These are phyloP conservation scores for Pleurotus platypus DNA, from an alignment of 768 basidiomycete species.

Conservation along the genomic window DNA sequence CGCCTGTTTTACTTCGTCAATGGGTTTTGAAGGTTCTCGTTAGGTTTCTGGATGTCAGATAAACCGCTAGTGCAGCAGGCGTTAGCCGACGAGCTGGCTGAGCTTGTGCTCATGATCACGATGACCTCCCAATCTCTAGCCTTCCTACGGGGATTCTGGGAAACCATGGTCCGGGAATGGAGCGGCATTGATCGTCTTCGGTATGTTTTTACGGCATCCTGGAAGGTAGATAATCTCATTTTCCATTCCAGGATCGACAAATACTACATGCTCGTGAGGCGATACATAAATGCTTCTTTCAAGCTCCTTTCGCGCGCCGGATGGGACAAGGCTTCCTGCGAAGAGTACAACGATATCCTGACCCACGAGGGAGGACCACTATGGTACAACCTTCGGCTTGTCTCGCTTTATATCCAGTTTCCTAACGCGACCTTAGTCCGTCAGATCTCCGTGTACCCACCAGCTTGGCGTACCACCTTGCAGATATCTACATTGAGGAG, in stretches of 20 bases:
- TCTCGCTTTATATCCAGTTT: not conserved
- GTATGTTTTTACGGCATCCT: conserved; percentile 36
- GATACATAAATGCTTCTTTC: conserved; percentile 85
- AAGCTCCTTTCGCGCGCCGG: conserved; percentile 64
- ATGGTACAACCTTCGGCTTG: conserved; percentile 46
- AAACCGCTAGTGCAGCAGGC: conserved; percentile 95
- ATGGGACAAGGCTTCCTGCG: conserved; percentile 59
- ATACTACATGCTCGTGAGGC: conserved; percentile 91
- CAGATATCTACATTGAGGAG: conserved; percentile 89
- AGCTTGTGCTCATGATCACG: conserved; percentile 70
- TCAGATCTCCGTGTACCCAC: conserved; percentile 70
- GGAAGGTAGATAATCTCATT: not conserved
- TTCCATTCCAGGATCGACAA: conserved; percentile 77
- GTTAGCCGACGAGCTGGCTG: conserved; percentile 81
- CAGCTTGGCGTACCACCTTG: conserved; percentile 80
- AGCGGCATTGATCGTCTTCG: conserved; percentile 85
- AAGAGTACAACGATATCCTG: conserved; percentile 70
- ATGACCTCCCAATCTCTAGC: conserved; percentile 54
- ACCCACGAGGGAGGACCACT: conserved; percentile 71
- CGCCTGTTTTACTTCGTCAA: conserved; percentile 1
- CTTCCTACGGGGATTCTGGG: conserved; percentile 91
- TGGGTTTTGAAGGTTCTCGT: not conserved
- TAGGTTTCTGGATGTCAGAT: conserved; percentile 99
- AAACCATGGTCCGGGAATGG: conserved; percentile 89
- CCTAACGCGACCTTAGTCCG: conserved; percentile 38